These are phyloP conservation scores for Stagonosporopsis cucurbitacearum DNA, from an alignment of 2,329 filamentous ascomycete species.

Conservation along the genomic window DNA sequence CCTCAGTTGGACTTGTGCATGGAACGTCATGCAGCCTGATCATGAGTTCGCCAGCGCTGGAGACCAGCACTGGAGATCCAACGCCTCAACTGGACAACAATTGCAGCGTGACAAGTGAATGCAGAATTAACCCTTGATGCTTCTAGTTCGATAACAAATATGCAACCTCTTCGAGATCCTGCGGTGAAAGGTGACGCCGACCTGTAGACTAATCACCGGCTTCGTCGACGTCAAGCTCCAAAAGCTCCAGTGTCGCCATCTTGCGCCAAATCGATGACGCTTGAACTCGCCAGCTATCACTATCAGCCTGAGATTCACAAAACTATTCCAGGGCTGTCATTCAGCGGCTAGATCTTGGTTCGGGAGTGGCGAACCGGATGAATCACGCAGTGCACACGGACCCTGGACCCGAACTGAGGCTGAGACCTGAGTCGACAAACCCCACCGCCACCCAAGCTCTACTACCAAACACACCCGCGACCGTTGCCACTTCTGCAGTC, in stretches of 20 bases:
- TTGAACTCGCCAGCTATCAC: background rate
- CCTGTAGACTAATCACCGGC: background rate
- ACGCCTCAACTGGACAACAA: background rate
- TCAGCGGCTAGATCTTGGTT: conserved; percentile 1
- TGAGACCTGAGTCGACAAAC: conserved; percentile 12
- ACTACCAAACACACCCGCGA: conserved; percentile 6
- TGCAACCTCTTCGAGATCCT: background rate
- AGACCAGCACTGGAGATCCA: background rate
- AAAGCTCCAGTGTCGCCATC: background rate
- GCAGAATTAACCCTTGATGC: background rate
- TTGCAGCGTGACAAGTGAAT: background rate
- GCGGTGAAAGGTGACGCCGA: conserved; percentile 7
- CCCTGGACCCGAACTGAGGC: conserved; percentile 6
- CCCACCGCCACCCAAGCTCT: conserved; percentile 19
- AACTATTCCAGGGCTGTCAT: background rate
- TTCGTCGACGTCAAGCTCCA: conserved; percentile 9
- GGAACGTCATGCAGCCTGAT: background rate
- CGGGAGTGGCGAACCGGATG: conserved; percentile 12
- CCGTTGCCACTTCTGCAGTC: conserved; percentile 1
- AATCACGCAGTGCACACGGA: conserved; percentile 2
- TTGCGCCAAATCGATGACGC: conserved; percentile 7
- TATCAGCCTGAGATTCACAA: background rate
- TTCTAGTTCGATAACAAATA: too few species aligned
- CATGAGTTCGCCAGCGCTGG: background rate
- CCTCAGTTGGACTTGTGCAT: background rate